Evolutionary conservation across 352 stramenopile species (phyloP).

Genomic region (Hyaloperonospora brassicae): DNA sequence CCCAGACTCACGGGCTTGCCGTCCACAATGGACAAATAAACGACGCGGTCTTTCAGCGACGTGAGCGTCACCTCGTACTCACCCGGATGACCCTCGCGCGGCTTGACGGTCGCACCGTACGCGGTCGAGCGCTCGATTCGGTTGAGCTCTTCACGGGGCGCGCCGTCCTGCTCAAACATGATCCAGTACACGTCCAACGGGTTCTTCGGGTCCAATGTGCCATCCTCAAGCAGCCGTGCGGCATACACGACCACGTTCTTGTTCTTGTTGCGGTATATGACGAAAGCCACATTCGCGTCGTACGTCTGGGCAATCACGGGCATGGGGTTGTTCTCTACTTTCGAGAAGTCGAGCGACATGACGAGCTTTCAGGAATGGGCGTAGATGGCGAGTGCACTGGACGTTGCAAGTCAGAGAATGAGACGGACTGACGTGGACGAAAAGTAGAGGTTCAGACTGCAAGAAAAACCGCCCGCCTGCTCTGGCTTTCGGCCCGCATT

Average conservation of each 20-base stretch:
- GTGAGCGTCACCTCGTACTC: conserved; percentile 70
- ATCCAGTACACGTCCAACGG: conserved; percentile 84
- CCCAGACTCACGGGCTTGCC: conserved; percentile 62
- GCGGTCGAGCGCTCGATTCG: conserved; percentile 82
- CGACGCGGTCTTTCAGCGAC: conserved; percentile 76
- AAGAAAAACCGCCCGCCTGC: too few relatives aligned
- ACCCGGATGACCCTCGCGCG: conserved; percentile 51
- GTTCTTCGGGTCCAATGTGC: conserved; percentile 51
- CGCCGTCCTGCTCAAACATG: conserved; percentile 84
- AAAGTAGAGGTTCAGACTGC: too few relatives aligned
- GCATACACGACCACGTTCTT: conserved; percentile 85
- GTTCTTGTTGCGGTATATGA: conserved; percentile 88
- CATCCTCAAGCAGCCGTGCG: conserved; percentile 54
- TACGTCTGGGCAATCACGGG: conserved; percentile 63
- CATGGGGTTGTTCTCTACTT: conserved; percentile 83
- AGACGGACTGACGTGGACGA: not conserved
- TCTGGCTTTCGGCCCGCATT: not conserved
- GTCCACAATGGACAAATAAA: conserved; percentile 68
- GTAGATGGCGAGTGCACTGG: not conserved
- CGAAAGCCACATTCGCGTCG: conserved; percentile 72
- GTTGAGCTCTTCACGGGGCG: conserved; percentile 78
- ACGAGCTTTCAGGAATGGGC: not conserved
- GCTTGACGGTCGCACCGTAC: conserved; percentile 73
- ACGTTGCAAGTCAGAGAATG: conserved; percentile 2
- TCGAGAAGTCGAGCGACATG: conserved; percentile 82